These are phyloP conservation scores for Naumovozyma baii DNA, from an alignment of 805 yeast species.

Conservation along the genomic window DNA sequence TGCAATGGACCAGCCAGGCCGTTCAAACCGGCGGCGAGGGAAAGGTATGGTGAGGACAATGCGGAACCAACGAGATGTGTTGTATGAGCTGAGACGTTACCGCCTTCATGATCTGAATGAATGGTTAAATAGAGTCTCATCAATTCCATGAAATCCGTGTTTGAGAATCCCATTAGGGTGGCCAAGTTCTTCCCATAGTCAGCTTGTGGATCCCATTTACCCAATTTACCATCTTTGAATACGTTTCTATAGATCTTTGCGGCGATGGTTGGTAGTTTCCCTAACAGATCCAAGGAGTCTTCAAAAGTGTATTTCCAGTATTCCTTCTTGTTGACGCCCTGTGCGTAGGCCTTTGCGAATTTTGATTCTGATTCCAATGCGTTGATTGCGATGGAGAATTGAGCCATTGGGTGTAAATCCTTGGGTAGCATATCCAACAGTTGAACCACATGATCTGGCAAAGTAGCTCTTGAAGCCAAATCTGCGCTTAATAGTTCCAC, in stretches of 20 bases:
- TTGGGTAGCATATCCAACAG: constrained; percentile 66
- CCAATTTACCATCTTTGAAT: constrained; percentile 68
- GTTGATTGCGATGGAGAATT: constrained; percentile 71
- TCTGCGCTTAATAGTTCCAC: constrained; percentile 63
- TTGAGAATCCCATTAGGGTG: constrained; percentile 45
- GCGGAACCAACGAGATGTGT: constrained; percentile 83
- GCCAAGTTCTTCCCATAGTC: constrained; percentile 66
- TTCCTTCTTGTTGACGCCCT: constrained; percentile 72
- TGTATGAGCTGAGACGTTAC: constrained; percentile 80
- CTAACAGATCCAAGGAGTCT: constrained; percentile 70
- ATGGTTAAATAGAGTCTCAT: constrained; percentile 74
- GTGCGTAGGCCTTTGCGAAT: constrained; percentile 76
- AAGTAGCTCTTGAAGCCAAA: constrained; percentile 65
- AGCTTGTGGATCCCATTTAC: constrained; percentile 39
- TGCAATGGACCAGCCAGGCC: constrained; percentile 85
- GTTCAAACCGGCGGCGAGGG: constrained; percentile 72
- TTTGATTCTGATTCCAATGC: constrained; percentile 77
- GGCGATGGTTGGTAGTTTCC: constrained; percentile 74
- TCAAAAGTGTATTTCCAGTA: constrained; percentile 80
- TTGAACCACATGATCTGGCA: constrained; percentile 71
- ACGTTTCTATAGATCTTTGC: constrained; percentile 78
- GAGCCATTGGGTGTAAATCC: constrained; percentile 82
- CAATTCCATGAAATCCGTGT: constrained; percentile 64
- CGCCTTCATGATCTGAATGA: constrained; percentile 87
- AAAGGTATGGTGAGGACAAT: constrained; percentile 65